Conservation (phyloP, 192 early-diverging fungal genomes). For the Gonapodya sp. region DNA sequence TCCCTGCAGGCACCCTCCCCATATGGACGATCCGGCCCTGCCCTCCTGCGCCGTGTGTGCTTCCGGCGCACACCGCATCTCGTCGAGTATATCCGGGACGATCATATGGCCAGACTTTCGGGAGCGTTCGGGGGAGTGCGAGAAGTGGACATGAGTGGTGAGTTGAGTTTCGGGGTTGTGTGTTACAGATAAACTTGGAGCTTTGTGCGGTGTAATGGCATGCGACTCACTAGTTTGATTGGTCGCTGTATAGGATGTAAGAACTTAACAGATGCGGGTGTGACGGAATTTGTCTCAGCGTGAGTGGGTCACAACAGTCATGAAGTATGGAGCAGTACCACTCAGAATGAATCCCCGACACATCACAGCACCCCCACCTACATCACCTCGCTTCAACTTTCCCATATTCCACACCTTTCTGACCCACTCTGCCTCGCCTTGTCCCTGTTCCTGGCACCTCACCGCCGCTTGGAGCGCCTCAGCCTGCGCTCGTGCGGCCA, state of each 20-base stretch:
- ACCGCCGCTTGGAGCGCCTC: neutral
- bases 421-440: neutral
- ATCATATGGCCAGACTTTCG: neutral
- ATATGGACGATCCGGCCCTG: neutral
- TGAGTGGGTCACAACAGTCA: neutral
- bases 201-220: neutral
- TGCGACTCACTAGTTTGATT: no score
- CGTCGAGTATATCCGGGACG: constrained; percentile 1
- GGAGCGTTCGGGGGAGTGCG: neutral
- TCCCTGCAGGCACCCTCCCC: neutral
- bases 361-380: neutral
- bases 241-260: neutral
- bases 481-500: neutral
- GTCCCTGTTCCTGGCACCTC: neutral
- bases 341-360: neutral
- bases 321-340: neutral
- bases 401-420: neutral
- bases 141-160: neutral
- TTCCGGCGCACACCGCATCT: neutral
- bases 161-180: neutral
- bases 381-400: constrained; percentile 1
- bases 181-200: neutral
- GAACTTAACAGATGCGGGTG: neutral
- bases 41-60: neutral
- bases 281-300: constrained; percentile 9